Conservation (phyloP, 2,329 filamentous ascomycete genomes). For the Talaromyces atroroseus region DNA sequence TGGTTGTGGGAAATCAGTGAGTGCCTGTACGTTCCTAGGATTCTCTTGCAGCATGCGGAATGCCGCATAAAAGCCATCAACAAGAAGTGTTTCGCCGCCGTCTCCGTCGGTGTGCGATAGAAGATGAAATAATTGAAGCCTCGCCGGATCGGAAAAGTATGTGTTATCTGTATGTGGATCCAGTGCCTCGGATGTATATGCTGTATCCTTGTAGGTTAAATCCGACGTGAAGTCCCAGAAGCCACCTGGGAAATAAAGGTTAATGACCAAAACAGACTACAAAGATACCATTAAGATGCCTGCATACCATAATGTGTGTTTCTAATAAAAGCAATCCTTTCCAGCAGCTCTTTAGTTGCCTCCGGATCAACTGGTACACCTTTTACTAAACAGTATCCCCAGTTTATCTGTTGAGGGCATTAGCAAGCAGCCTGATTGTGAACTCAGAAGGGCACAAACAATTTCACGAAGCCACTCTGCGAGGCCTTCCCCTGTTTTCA, state of each 20-base stretch:
- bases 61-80: constrained; percentile 79
- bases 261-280: constrained; percentile 1
- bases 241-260: constrained; percentile 40
- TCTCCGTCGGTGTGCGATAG: constrained; percentile 63
- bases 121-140: constrained; percentile 88
- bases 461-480: constrained; percentile 61
- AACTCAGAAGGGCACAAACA: constrained; percentile 21
- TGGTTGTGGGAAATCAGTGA: constrained; percentile 57
- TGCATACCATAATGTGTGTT: constrained; percentile 82
- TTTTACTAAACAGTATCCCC: constrained; percentile 74
- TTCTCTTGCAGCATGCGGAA: constrained; percentile 52
- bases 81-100: constrained; percentile 74
- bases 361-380: constrained; percentile 63
- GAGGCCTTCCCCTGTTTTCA: constrained; percentile 53
- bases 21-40: constrained; percentile 50
- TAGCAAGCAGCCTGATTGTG: background rate
- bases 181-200: constrained; percentile 81
- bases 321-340: constrained; percentile 79
- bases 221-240: constrained; percentile 88
- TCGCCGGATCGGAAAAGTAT: constrained; percentile 89
- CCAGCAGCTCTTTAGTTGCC: constrained; percentile 67
- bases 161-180: constrained; percentile 89
- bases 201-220: constrained; percentile 79
- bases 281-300: background rate
- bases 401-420: constrained; percentile 49